These are phyloP conservation scores for Rhizopus microsporus DNA, from an alignment of 371 early-diverging fungal species.

Conservation along the genomic window DNA sequence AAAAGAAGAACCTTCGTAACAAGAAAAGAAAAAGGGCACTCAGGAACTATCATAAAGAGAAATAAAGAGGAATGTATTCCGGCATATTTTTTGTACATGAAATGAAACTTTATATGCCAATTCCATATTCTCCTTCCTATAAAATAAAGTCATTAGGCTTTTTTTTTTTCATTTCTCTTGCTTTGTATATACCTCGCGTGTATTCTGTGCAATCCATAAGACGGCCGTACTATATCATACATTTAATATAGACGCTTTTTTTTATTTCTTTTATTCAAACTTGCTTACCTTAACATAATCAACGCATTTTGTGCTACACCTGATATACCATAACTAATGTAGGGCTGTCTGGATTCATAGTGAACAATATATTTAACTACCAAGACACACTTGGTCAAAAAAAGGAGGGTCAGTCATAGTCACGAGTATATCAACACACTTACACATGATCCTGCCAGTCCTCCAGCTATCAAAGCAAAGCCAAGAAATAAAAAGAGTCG, in stretches of 20 bases:
- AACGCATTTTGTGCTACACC: slow-evolving; percentile 67
- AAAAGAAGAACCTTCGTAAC: too few relatives aligned
- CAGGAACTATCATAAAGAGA: too few relatives aligned
- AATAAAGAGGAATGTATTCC: too few relatives aligned
- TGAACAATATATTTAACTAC: slow-evolving; percentile 69
- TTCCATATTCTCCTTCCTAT: slow-evolving; percentile 16
- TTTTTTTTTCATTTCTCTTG: neutral
- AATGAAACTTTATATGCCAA: slow-evolving; percentile 4
- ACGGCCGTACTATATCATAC: slow-evolving; percentile 33
- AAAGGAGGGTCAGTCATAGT: slow-evolving; percentile 1
- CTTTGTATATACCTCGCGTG: slow-evolving; percentile 36
- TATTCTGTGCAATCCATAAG: slow-evolving; percentile 51
- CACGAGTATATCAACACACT: slow-evolving; percentile 18
- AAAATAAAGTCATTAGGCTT: neutral
- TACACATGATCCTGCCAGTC: slow-evolving; percentile 77
- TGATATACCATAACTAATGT: slow-evolving; percentile 69
- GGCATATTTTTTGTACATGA: too few relatives aligned
- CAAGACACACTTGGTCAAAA: slow-evolving; percentile 58
- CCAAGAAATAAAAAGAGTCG: slow-evolving; percentile 76
- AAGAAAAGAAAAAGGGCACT: too few relatives aligned
- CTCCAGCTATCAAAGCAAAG: slow-evolving; percentile 76
- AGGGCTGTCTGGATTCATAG: slow-evolving; percentile 58
- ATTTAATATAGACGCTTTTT: neutral
- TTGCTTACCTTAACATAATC: slow-evolving; percentile 70
- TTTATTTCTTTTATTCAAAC: neutral